Percentiles rank a stretch among this genome's conserved stretches.
These are phyloP conservation scores for Diutina sp. DNA, from an alignment of 1,139 yeast species.

Conservation along the genomic window DNA sequence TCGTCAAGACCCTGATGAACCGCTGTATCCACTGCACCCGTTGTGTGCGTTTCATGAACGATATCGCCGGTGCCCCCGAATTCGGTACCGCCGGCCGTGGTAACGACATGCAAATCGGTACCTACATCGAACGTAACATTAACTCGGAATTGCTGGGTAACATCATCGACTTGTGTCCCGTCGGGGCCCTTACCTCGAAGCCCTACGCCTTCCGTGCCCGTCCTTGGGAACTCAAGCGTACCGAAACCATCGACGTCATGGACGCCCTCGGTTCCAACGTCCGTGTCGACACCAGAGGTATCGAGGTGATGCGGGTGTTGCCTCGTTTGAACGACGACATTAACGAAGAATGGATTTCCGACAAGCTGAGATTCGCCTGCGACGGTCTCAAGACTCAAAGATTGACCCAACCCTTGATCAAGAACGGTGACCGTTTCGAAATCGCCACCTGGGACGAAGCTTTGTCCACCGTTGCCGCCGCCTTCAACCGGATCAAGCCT, in stretches of 20 bases:
- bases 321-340: constrained; percentile 81
- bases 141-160: constrained; percentile 83
- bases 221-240: constrained; percentile 89
- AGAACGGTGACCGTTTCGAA: constrained; percentile 58
- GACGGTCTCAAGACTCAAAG: constrained; percentile 85
- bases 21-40: constrained; percentile 90
- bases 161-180: constrained; percentile 83
- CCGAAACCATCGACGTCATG: constrained; percentile 77
- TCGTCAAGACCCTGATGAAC: constrained; percentile 85
- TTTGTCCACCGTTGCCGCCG: constrained; percentile 54
- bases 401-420: constrained; percentile 69
- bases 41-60: constrained; percentile 84
- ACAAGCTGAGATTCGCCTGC: constrained; percentile 75
- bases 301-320: constrained; percentile 78
- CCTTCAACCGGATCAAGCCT: constrained; percentile 46
- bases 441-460: constrained; percentile 88
- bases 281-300: constrained; percentile 79
- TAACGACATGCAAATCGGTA: constrained; percentile 85
- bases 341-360: constrained; percentile 89
- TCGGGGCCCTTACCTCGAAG: constrained; percentile 82
- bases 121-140: constrained; percentile 74
- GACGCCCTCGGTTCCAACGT: constrained; percentile 79
- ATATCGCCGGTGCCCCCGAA: constrained; percentile 89
- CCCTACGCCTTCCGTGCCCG: constrained; percentile 88
- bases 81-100: constrained; percentile 86